Conservation (phyloP, 2,329 filamentous ascomycete genomes). For the Cladophialophora bantiana region DNA sequence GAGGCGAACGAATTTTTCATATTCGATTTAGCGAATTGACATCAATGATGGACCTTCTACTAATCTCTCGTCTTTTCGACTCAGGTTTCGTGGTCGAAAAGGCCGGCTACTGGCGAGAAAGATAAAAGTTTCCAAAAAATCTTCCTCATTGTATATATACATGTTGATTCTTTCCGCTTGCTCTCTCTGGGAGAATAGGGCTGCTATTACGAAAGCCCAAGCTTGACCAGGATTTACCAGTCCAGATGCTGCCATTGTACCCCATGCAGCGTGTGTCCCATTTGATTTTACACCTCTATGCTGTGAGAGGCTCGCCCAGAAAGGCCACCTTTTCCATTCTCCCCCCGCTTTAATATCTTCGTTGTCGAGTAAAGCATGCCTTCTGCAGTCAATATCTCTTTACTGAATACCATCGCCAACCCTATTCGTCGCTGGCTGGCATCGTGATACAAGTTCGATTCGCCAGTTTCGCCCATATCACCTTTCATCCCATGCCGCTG, state of each 20-base stretch:
- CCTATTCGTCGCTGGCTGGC: too few relatives aligned
- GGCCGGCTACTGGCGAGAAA: neutral
- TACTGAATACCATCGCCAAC: too few relatives aligned
- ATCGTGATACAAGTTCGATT: too few relatives aligned
- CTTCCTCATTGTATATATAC: slow-evolving; percentile 1
- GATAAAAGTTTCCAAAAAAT: neutral
- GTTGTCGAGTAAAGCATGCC: too few relatives aligned
- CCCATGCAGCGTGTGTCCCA: neutral
- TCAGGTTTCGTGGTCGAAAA: slow-evolving; percentile 1
- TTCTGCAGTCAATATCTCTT: too few relatives aligned
- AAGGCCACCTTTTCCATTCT: too few relatives aligned
- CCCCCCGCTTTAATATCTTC: too few relatives aligned
- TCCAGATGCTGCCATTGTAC: too few relatives aligned
- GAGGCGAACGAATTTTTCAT: slow-evolving; percentile 10
- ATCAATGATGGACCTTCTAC: slow-evolving; percentile 13
- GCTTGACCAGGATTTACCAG: neutral
- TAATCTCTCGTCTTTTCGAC: slow-evolving; percentile 4
- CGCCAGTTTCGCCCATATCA: too few relatives aligned
- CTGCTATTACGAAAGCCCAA: neutral
- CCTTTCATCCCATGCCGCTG: neutral
- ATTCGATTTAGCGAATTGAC: slow-evolving; percentile 8
- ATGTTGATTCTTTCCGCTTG: neutral
- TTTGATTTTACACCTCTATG: neutral
- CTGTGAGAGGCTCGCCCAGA: neutral
- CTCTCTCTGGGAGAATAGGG: neutral